These are phyloP conservation scores for Pestalotiopsis sp. DNA, from an alignment of 2,329 filamentous ascomycete species.

Conservation along the genomic window DNA sequence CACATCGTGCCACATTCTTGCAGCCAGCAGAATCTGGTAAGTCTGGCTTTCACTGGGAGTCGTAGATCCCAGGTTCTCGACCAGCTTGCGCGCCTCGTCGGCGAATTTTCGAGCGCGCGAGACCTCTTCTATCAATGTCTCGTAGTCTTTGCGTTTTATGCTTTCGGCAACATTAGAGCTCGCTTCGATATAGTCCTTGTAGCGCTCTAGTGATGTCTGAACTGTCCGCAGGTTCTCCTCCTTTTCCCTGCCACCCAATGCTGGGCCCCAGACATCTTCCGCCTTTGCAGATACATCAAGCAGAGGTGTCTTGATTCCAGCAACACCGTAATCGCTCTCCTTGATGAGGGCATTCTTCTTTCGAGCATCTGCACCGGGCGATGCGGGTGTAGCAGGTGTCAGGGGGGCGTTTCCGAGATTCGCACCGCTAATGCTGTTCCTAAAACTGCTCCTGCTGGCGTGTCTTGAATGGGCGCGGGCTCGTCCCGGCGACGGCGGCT, in stretches of 20 bases:
- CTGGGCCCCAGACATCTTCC: conserved; percentile 96
- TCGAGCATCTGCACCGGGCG: conserved; percentile 52
- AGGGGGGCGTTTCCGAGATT: conserved; percentile 40
- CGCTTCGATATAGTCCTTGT: conserved; percentile 81
- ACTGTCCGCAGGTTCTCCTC: conserved; percentile 85
- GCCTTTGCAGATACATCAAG: conserved; percentile 91
- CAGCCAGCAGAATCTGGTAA: conserved; percentile 84
- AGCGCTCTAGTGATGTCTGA: conserved; percentile 73
- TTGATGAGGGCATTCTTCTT: conserved; percentile 91
- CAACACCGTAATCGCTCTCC: conserved; percentile 87
- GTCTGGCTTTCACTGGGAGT: conserved; percentile 76
- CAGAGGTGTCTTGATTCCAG: conserved; percentile 85
- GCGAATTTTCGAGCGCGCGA: conserved; percentile 79
- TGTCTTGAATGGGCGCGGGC: conserved; percentile 62
- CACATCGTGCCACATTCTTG: conserved; percentile 93
- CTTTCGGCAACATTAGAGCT: conserved; percentile 77
- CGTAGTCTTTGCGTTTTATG: conserved; percentile 90
- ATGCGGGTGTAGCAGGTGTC: conserved; percentile 36
- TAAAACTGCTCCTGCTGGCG: conserved; percentile 67
- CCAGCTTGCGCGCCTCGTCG: conserved; percentile 73
- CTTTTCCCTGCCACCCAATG: conserved; percentile 85
- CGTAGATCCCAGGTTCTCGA: conserved; percentile 53
- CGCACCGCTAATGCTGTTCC: conserved; percentile 48
- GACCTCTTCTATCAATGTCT: conserved; percentile 84
- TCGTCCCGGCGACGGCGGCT: conserved; percentile 46